Conservation (phyloP, 1,139 yeast species). For the Pichia sp. region DNA sequence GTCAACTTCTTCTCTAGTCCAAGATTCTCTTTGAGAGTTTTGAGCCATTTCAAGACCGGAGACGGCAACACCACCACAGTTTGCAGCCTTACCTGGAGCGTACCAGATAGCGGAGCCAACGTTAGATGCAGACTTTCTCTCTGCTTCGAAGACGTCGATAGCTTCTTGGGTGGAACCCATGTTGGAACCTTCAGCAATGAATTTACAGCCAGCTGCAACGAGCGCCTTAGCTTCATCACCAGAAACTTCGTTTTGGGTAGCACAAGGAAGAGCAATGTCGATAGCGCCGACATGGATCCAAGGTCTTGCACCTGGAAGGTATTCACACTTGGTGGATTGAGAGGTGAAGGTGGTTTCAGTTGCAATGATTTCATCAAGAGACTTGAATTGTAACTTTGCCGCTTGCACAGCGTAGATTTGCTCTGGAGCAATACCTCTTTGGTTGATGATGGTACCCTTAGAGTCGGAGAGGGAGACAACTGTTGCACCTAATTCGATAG, state of each 20-base stretch:
- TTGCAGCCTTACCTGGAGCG: conserved; percentile 99
- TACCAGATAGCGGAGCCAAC: conserved; percentile 71
- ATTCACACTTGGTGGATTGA: conserved; percentile 46
- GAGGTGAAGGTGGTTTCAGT: conserved; percentile 54
- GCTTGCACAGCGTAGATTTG: conserved; percentile 73
- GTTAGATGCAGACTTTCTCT: conserved; percentile 49
- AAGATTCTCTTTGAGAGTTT: conserved; percentile 87
- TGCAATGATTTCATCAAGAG: conserved; percentile 62
- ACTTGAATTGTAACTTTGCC: conserved; percentile 76
- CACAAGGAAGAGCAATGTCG: conserved; percentile 96
- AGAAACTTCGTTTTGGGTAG: conserved; percentile 96
- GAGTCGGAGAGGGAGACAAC: conserved; percentile 95
- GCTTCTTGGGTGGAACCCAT: conserved; percentile 99
- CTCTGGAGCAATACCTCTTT: conserved; percentile 73
- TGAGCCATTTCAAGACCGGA: conserved; percentile 99
- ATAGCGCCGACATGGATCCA: conserved; percentile 90
- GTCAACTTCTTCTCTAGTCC: conserved; percentile 91
- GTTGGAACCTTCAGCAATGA: conserved; percentile 97
- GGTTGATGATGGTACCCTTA: conserved; percentile 75
- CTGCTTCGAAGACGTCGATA: conserved; percentile 85
- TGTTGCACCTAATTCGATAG: conserved; percentile 91
- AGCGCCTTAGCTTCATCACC: conserved; percentile 96
- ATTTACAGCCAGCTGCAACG: conserved; percentile 86
- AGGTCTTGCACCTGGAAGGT: conserved; percentile 92
- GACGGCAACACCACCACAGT: conserved; percentile 99